Percentiles rank a stretch among this genome's conserved stretches.
Evolutionary conservation across 2,329 filamentous ascomycete species (phyloP).

Genomic region (Ophiostoma populinum): DNA sequence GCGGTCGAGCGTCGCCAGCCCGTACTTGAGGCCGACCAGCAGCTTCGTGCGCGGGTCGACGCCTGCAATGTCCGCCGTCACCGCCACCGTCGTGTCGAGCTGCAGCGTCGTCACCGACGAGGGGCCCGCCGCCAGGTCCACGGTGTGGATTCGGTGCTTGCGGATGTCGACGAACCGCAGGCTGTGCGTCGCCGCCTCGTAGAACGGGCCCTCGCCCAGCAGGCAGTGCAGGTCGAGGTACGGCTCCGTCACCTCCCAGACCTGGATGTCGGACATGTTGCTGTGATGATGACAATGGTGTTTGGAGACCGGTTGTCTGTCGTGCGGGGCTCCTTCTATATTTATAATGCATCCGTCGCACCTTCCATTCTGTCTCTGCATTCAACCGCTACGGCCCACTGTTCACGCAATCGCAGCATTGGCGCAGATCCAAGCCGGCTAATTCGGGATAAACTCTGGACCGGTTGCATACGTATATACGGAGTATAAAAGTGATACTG

Average conservation of each 20-base stretch:
- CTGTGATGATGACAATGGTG: neutral
- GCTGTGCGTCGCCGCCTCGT: slow-evolving; percentile 44
- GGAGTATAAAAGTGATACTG: too few species aligned
- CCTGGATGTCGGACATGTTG: slow-evolving; percentile 16
- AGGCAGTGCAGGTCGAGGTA: slow-evolving; percentile 47
- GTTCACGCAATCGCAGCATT: too few species aligned
- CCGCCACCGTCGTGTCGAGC: slow-evolving; percentile 37
- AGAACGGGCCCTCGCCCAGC: slow-evolving; percentile 61
- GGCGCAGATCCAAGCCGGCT: too few species aligned
- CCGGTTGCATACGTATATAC: too few species aligned
- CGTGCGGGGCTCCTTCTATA: neutral
- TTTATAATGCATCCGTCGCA: too few species aligned
- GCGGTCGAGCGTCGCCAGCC: slow-evolving; percentile 62
- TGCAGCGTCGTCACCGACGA: slow-evolving; percentile 44
- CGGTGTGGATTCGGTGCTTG: slow-evolving; percentile 53
- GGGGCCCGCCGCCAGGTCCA: slow-evolving; percentile 47
- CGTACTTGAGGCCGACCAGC: slow-evolving; percentile 64
- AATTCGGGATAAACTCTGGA: too few species aligned
- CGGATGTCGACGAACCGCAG: slow-evolving; percentile 75
- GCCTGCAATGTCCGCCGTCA: slow-evolving; percentile 66
- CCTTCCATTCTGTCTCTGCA: too few species aligned
- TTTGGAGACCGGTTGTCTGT: neutral
- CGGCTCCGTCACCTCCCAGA: slow-evolving; percentile 33
- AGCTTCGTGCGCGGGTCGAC: slow-evolving; percentile 45
- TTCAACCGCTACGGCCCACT: too few species aligned